These are phyloP conservation scores for Colletotrichum sp. DNA, from an alignment of 2,329 filamentous ascomycete species.

Conservation along the genomic window DNA sequence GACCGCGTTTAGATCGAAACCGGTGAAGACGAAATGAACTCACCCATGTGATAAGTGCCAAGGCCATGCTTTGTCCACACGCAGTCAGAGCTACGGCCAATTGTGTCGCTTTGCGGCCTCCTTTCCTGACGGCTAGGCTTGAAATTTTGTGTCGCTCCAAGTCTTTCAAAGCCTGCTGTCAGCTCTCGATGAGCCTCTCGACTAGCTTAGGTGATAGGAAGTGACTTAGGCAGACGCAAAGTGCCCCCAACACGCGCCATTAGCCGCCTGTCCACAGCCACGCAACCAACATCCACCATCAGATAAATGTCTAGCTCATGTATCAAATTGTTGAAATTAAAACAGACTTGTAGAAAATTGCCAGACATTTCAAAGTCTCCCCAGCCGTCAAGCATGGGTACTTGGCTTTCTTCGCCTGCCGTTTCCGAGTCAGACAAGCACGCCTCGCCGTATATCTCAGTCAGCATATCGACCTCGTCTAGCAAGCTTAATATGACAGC, in stretches of 20 bases:
- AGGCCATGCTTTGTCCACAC: neutral
- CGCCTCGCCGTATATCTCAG: neutral
- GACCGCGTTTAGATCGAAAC: neutral
- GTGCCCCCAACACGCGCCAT: neutral
- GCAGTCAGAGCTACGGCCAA: neutral
- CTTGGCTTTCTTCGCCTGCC: neutral
- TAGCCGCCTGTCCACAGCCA: neutral
- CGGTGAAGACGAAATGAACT: neutral
- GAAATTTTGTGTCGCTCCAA: neutral
- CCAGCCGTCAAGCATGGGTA: neutral
- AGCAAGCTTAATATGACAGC: neutral
- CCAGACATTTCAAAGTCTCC: neutral
- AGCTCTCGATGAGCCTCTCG: accelerated
- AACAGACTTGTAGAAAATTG: neutral
- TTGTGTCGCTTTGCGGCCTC: neutral
- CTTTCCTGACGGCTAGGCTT: neutral
- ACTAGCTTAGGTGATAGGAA: neutral
- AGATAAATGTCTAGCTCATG: neutral
- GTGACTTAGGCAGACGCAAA: neutral
- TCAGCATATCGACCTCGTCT: neutral
- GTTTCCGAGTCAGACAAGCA: too few species aligned
- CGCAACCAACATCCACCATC: neutral
- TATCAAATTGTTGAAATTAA: accelerated
- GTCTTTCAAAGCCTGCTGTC: neutral
- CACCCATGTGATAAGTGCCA: neutral